Evolutionary conservation across 306 rosid genomes (phyloP).

Genomic region (Urtica urens): DNA sequence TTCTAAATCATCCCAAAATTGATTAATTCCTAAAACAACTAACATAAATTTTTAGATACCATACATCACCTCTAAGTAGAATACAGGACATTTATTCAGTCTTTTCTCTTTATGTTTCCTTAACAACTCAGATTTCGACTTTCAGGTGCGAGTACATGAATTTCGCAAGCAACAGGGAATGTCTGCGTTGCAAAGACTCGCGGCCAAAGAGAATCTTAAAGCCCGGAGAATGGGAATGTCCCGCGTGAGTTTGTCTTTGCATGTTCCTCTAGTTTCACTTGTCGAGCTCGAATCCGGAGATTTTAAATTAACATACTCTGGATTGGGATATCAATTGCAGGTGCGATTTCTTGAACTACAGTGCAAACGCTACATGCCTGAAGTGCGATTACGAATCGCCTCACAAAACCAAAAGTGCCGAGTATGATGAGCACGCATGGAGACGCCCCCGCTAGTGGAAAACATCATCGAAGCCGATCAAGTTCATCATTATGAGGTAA

Average conservation of each 20-base stretch:
- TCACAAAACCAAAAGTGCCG: constrained; percentile 15
- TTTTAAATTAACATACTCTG: background rate
- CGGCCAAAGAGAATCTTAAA: constrained; percentile 38
- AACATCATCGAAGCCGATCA: background rate
- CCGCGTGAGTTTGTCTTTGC: constrained; percentile 44
- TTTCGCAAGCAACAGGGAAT: constrained; percentile 52
- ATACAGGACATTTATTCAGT: no score
- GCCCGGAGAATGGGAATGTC: constrained; percentile 76
- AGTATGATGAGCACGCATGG: constrained; percentile 39
- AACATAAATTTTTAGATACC: no score
- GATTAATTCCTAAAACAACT: no score
- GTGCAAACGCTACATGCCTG: constrained; percentile 37
- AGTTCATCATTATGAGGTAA: no score
- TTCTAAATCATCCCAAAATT: no score
- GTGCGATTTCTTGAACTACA: constrained; percentile 57
- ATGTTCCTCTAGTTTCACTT: constrained; percentile 1
- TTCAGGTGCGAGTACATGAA: constrained; percentile 85
- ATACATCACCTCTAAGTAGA: no score
- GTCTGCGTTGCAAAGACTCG: constrained; percentile 51
- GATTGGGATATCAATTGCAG: constrained; percentile 27
- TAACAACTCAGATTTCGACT: background rate
- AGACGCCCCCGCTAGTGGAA: constrained; percentile 15
- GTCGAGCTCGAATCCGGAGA: background rate
- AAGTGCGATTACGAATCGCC: constrained; percentile 46
- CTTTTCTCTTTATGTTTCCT: no score